Conservation (phyloP, 106 monocot genomes). For the Iris macrosiphon region DNA sequence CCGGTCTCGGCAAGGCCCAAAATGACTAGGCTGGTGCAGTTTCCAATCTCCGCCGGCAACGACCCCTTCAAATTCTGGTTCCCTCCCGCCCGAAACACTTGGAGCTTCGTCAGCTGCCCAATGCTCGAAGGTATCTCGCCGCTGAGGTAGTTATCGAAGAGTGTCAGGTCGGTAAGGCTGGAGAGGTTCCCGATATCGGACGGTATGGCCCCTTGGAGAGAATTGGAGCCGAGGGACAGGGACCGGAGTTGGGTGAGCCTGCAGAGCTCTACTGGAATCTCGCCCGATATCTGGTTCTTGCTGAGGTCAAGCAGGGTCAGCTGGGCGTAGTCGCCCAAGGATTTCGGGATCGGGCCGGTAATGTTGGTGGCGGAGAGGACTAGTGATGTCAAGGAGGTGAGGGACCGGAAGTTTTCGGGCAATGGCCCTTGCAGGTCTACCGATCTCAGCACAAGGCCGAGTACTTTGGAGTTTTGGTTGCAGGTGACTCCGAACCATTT, state of each 20-base stretch:
- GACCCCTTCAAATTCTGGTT: conserved; percentile 59
- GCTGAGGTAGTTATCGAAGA: conserved; percentile 71
- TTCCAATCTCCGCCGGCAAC: conserved; percentile 73
- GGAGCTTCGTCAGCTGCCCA: conserved; percentile 52
- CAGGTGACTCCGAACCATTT: conserved; percentile 72
- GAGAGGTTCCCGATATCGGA: conserved; percentile 54
- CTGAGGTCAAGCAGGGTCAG: conserved; percentile 61
- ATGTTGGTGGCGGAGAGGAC: conserved; percentile 71
- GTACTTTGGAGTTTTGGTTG: conserved; percentile 40
- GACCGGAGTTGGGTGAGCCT: conserved; percentile 46
- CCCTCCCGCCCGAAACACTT: conserved; percentile 82
- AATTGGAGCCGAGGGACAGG: conserved; percentile 64
- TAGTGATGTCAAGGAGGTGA: conserved; percentile 50
- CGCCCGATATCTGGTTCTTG: conserved; percentile 72
- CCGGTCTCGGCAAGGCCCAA: conserved; percentile 88
- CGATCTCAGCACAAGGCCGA: conserved; percentile 32
- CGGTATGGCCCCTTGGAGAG: conserved; percentile 65
- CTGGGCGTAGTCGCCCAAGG: conserved; percentile 36
- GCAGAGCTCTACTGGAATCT: conserved; percentile 65
- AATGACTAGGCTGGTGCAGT: conserved; percentile 62
- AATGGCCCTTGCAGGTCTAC: conserved; percentile 52
- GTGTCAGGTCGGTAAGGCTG: conserved; percentile 42
- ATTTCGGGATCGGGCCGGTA: conserved; percentile 67
- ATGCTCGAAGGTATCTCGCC: conserved; percentile 65
- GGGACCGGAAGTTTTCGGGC: conserved; percentile 50